Conservation (phyloP, 2,329 filamentous ascomycete species). For the Diplodia sapinea region DNA sequence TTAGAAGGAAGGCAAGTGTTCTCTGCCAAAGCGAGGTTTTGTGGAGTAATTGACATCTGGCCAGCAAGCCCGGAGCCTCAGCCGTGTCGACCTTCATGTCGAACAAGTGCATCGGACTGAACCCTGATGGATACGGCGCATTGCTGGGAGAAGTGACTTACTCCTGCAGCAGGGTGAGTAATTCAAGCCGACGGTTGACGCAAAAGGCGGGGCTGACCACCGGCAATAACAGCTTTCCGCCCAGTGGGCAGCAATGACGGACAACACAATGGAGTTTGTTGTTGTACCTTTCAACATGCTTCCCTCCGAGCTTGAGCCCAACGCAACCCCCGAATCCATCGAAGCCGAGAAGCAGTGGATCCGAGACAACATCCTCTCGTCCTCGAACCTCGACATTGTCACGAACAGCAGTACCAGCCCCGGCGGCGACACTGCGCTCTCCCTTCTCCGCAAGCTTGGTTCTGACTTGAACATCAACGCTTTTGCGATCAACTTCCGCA, state of each 20-base stretch:
- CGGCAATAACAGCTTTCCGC: conserved; percentile 41
- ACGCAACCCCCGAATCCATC: conserved; percentile 38
- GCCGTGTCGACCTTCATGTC: conserved; percentile 55
- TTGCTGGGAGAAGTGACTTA: conserved; percentile 54
- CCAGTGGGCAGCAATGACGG: conserved; percentile 51
- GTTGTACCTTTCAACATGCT: conserved; percentile 55
- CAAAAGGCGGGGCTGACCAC: background rate
- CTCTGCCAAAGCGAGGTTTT: background rate
- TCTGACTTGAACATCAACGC: conserved; percentile 58
- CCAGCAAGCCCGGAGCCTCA: conserved; percentile 55
- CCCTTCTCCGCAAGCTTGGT: conserved; percentile 50
- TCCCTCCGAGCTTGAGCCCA: conserved; percentile 41
- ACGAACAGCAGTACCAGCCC: conserved; percentile 38
- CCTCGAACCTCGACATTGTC: conserved; percentile 48
- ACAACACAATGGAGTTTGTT: conserved; percentile 45
- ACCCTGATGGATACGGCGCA: conserved; percentile 51
- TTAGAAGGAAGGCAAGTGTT: conserved; percentile 51
- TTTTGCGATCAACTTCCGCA: conserved; percentile 53
- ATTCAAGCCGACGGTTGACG: background rate
- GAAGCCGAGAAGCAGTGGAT: conserved; percentile 51
- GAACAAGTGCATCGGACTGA: conserved; percentile 52
- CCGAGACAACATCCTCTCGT: conserved; percentile 47
- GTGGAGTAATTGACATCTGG: background rate
- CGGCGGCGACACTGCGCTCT: conserved; percentile 44
- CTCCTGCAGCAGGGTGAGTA: conserved; percentile 50